Conservation (phyloP, 768 basidiomycete species). For the Auriculariales sp. region DNA sequence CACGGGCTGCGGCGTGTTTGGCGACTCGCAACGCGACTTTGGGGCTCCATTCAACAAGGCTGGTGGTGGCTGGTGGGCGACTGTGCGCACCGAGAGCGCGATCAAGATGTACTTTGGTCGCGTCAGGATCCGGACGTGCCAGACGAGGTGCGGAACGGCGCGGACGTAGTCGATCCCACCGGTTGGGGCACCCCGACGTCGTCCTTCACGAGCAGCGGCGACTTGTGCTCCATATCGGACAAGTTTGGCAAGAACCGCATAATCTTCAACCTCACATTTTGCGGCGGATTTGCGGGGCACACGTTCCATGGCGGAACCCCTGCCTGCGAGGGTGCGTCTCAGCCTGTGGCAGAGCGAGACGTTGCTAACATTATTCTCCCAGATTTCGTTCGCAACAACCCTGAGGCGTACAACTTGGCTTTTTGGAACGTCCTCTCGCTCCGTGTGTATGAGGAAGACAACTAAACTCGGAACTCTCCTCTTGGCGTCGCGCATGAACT, state of each 20-base stretch:
- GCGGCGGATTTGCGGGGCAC: slow-evolving; percentile 46
- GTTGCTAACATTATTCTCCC: too few relatives aligned
- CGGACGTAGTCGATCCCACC: slow-evolving; percentile 25
- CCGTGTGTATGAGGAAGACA: slow-evolving; percentile 34
- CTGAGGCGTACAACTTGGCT: slow-evolving; percentile 47
- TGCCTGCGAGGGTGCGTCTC: slow-evolving; percentile 33
- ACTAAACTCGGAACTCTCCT: too few relatives aligned
- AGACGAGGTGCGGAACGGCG: slow-evolving; percentile 14
- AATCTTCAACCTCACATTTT: slow-evolving; percentile 56
- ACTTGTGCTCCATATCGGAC: slow-evolving; percentile 30
- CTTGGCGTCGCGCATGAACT: too few relatives aligned
- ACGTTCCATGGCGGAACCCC: slow-evolving; percentile 35
- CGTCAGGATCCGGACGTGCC: slow-evolving; percentile 12
- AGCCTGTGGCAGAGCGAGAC: neutral
- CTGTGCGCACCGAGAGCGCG: slow-evolving; percentile 35
- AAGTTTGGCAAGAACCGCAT: slow-evolving; percentile 39
- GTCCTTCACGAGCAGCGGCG: slow-evolving; percentile 21
- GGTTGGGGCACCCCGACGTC: slow-evolving; percentile 28
- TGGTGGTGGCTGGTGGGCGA: slow-evolving; percentile 43
- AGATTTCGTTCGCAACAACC: slow-evolving; percentile 57
- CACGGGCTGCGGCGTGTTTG: slow-evolving; percentile 38
- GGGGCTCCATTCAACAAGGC: slow-evolving; percentile 42
- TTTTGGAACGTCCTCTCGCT: slow-evolving; percentile 59
- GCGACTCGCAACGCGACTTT: slow-evolving; percentile 15
- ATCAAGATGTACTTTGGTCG: slow-evolving; percentile 67